Percentiles rank a stretch among this genome's conserved stretches.
Evolutionary conservation across 2,329 filamentous ascomycete genomes (phyloP).

Genomic region (Penicillium hordei): DNA sequence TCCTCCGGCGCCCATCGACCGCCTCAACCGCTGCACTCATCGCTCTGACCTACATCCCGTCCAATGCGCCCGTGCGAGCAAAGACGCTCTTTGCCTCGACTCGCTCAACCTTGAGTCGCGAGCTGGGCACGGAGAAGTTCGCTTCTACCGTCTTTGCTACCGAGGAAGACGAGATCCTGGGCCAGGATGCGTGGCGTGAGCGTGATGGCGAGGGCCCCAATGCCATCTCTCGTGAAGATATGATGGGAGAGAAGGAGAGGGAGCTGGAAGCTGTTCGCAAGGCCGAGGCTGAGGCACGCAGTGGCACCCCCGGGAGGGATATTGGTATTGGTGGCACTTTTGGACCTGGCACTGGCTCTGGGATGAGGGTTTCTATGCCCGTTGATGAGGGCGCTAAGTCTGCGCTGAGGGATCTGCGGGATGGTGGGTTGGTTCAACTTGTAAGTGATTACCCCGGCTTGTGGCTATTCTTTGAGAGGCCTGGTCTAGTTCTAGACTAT

Average conservation of each 20-base stretch:
- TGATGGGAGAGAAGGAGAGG: conserved; percentile 63
- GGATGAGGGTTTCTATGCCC: conserved; percentile 51
- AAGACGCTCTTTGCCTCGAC: conserved; percentile 69
- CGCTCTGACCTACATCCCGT: conserved; percentile 64
- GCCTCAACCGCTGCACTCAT: conserved; percentile 37
- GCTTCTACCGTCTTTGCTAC: conserved; percentile 59
- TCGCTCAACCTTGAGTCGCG: conserved; percentile 58
- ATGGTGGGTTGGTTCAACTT: conserved; percentile 51
- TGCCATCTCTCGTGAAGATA: conserved; percentile 43
- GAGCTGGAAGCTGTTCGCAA: conserved; percentile 58
- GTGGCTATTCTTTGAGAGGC: background rate
- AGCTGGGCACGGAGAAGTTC: conserved; percentile 63
- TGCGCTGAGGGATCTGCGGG: conserved; percentile 47
- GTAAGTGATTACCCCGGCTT: conserved; percentile 35
- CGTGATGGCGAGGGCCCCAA: conserved; percentile 46
- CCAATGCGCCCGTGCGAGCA: conserved; percentile 61
- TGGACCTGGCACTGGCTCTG: conserved; percentile 33
- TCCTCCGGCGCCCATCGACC: conserved; percentile 53
- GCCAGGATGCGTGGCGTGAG: conserved; percentile 55
- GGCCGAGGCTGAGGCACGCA: conserved; percentile 58
- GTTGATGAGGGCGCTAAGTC: conserved; percentile 55
- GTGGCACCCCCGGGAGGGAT: conserved; percentile 53
- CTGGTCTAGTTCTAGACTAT: background rate
- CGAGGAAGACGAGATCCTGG: conserved; percentile 57
- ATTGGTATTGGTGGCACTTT: conserved; percentile 47